Base-by-base conservation (phyloP, 2,329 filamentous ascomycete genomes). In the Neobulgaria alba region DNA sequence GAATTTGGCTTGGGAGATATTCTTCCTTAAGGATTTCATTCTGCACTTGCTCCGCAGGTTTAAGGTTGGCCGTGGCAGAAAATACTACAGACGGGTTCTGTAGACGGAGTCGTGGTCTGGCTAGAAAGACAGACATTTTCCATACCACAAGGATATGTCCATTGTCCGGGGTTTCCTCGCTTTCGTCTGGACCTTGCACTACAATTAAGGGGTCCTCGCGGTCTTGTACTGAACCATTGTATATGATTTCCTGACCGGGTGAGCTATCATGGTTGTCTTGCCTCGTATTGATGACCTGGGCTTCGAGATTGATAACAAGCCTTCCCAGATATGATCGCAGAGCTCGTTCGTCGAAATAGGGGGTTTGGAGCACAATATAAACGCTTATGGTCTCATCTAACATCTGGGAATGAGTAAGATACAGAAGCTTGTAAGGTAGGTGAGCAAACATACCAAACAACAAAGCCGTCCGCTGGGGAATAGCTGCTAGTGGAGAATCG, bases 351-450 rank as follows among this genome's bases (percentile, higher is more conserved):
- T 77, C 71, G 41, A 73, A 66, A 54, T 72, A 68, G 3, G 79
- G 77, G 7, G 79, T 79, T 53, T 75, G 74, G 42, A 89, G 69
- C 9, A 85, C 68, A 47, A 88, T 65, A 55, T 84, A 77, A 14
- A 87, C 69, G 48, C 79, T 67, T 42, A 84, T 71, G 18, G 76
- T 77, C 67, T 89, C 84, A 72, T 89, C 84, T 88, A 64, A 43
- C 57, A 56, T 66, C 65, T 72, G 63, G 52, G 56, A 62, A 67
- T 72, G 61, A 73, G 72, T 64, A 67, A 63, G 61, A 65, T 55
- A 56, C 48, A 50, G 50, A 57, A 47, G 51, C 50, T 55, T 51
- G 48, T 54, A 52, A 26, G 12, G 42, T 45, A 37, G 39, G 44
- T 47, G 41, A 45, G 52, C 51, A 45, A 34, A 61, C 73, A 51